phyloP scores from a whole-genome alignment of 139 green algal genomes.

The Auxenochlorella pyrenoidosa region DNA sequence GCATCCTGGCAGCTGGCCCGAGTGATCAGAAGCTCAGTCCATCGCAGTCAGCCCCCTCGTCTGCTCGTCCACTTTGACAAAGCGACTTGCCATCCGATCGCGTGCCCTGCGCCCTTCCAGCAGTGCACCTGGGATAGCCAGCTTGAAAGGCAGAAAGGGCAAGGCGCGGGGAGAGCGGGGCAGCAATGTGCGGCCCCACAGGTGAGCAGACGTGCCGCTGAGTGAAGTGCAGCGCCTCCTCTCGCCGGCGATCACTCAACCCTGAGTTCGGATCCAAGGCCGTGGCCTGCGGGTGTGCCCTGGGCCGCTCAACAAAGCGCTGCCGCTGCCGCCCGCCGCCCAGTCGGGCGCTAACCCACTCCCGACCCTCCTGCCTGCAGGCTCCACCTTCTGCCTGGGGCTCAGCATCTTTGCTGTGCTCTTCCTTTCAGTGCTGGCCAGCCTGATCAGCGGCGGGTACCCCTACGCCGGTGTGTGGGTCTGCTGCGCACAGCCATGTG shows the following conservation, averaged over 20 bases:
- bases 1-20: no score
- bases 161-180: not conserved
- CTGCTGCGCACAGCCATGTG: not conserved
- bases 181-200: constrained; percentile 24
- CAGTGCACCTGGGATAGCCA: no score
- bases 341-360: not conserved
- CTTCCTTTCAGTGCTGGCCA: constrained; percentile 48
- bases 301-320: not conserved
- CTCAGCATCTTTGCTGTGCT: constrained; percentile 48
- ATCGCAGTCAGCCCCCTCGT: no score
- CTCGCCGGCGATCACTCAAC: no score
- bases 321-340: not conserved
- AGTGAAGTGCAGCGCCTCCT: not conserved
- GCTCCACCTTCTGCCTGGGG: constrained; percentile 38
- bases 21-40: no score
- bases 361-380: constrained; percentile 10
- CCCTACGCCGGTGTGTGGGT: constrained; percentile 34
- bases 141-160: no score
- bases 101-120: no score
- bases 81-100: no score
- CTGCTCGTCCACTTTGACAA: no score
- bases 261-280: not conserved
- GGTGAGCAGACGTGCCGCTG: not conserved
- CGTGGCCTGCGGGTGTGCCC: not conserved
- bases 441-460: constrained; percentile 47